Conservation (phyloP, 1,284 basidiomycete species). For the Puccinia triticina region DNA sequence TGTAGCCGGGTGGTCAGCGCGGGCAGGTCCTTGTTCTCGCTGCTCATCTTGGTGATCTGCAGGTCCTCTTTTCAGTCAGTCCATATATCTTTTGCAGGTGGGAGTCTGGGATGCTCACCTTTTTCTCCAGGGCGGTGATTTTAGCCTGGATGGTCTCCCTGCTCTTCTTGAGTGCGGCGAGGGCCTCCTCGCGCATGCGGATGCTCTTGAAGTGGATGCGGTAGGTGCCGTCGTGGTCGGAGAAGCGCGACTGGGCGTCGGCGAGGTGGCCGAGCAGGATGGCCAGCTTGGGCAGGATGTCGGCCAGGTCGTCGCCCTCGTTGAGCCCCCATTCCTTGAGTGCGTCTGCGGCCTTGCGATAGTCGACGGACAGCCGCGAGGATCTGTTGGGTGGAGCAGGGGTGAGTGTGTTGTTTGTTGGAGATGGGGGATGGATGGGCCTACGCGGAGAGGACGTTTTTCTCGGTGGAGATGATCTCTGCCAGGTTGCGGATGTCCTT, state of each 20-base stretch:
- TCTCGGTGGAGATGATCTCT: slow-evolving; percentile 56
- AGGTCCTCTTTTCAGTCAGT: no score
- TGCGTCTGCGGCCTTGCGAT: slow-evolving; percentile 54
- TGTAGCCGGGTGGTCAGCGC: slow-evolving; percentile 53
- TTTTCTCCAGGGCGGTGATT: slow-evolving; percentile 57
- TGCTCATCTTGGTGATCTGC: slow-evolving; percentile 58
- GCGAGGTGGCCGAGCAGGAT: slow-evolving; percentile 57
- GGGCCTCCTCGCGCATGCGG: slow-evolving; percentile 56
- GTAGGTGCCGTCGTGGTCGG: slow-evolving; percentile 56
- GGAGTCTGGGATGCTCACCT: slow-evolving; percentile 51
- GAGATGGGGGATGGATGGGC: background rate
- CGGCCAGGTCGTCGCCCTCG: slow-evolving; percentile 57
- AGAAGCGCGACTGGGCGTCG: slow-evolving; percentile 55
- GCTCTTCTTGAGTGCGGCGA: slow-evolving; percentile 55
- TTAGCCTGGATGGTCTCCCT: slow-evolving; percentile 55
- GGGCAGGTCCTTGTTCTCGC: slow-evolving; percentile 58
- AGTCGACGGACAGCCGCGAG: slow-evolving; percentile 53
- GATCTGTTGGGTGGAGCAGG: slow-evolving; percentile 45
- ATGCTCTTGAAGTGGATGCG: slow-evolving; percentile 58
- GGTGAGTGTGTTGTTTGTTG: background rate
- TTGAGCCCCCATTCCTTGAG: slow-evolving; percentile 57
- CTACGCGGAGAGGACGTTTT: slow-evolving; percentile 54
- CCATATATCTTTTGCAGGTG: no score
- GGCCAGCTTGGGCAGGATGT: slow-evolving; percentile 56
- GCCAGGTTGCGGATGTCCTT: slow-evolving; percentile 56